Evolutionary conservation across 176 grass and related monocot genomes (phyloP), one percentile per base, ranked within the genome.

Genomic region (Echinochloa phyllopogon): DNA sequence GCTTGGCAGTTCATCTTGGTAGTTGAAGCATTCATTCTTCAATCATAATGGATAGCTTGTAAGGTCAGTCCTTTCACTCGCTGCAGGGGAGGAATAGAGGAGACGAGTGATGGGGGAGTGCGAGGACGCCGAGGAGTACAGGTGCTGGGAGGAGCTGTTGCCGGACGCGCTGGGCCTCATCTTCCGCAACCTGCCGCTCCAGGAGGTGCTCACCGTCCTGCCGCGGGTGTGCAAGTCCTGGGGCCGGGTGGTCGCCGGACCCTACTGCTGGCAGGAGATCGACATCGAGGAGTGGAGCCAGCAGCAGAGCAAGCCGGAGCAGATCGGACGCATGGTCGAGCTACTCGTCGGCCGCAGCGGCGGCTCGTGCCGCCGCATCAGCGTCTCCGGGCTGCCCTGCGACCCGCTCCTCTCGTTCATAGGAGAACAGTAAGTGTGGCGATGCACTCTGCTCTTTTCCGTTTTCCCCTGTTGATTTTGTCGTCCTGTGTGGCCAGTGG

Each of bases 261-360:
- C 97, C 18, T 99, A 99, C 82, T 92, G 91, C 80, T 99, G 96
- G 96, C 93, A 94, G 81, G 89, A 96, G 56, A 96, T 99, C 71
- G 96, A 96, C 78, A 94, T 99, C 63, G 89, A 91, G 87, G 96
- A 99, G 52, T 99, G 96, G 96, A 92, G 96, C 84, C 85, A 94
- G 87, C 93, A 94, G 87, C 93, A 92, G 79, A 89, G 89, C 68
- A 91, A 83, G 49, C 93, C 93, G 18, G 91, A 94, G 23, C 89
- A 94, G 84, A 77, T 95, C 25, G 88, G 90, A 40, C 93, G 89
- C 62, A 99, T 99, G 96, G 87, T 99, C 63, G 89, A 94, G 72
- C 86, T 94, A 64, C 93, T 99, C 21, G 75, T 96, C 59, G 45
- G 65, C 66, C 90, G 89, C 61, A 96, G 93, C 65, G 83, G 88